Evolutionary conservation across 768 basidiomycete species (phyloP).

Genomic region (Kwoniella dendrophila): DNA sequence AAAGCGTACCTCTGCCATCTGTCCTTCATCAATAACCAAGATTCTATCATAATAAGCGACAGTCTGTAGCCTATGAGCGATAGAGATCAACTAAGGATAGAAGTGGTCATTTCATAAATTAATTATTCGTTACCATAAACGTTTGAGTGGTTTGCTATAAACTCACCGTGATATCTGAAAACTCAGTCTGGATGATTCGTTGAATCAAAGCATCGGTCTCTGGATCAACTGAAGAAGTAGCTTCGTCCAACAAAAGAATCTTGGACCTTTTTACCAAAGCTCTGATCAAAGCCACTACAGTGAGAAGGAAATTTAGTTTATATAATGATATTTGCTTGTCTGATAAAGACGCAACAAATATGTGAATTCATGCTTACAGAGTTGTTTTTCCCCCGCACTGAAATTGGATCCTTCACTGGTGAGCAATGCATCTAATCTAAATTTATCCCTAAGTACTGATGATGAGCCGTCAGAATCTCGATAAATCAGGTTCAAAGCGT

Average conservation of each 20-base stretch:
- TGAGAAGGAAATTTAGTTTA: neutral
- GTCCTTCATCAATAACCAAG: slow-evolving; percentile 37
- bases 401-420: slow-evolving; percentile 70
- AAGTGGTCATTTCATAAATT: neutral
- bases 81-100: slow-evolving; percentile 34
- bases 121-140: neutral
- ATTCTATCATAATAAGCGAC: slow-evolving; percentile 55
- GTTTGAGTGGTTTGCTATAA: neutral
- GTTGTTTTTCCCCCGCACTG: slow-evolving; percentile 70
- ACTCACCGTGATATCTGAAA: slow-evolving; percentile 52
- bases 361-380: slow-evolving; percentile 52
- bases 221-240: slow-evolving; percentile 58
- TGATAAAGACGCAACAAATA: neutral
- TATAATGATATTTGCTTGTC: neutral
- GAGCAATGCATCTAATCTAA: slow-evolving; percentile 66
- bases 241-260: slow-evolving; percentile 66
- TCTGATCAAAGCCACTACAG: slow-evolving; percentile 62
- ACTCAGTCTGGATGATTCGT: slow-evolving; percentile 67
- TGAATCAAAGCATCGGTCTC: slow-evolving; percentile 66
- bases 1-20: slow-evolving; percentile 14
- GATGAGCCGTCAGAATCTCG: slow-evolving; percentile 51
- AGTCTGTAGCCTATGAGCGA: slow-evolving; percentile 49
- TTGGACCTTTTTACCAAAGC: slow-evolving; percentile 67
- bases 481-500: slow-evolving; percentile 67
- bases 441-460: slow-evolving; percentile 64